Evolutionary conservation across 2,329 filamentous ascomycete genomes (phyloP).

Genomic region (Diplodia corticola): DNA sequence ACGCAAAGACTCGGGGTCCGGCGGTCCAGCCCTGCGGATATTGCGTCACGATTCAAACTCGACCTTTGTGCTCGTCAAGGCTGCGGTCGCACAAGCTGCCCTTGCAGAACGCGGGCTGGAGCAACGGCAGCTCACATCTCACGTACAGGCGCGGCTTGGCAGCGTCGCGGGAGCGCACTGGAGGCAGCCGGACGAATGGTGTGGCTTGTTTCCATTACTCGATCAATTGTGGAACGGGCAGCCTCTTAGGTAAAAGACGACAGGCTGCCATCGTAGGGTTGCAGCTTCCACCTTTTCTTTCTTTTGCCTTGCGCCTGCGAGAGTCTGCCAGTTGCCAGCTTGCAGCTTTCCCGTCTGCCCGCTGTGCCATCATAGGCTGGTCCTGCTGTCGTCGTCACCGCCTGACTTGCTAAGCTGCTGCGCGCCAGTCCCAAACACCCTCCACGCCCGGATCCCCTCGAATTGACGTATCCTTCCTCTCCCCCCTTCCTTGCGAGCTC

Average conservation of each 20-base stretch:
- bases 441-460: conserved; percentile 6
- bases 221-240: conserved; percentile 23
- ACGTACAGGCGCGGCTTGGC: not conserved
- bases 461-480: conserved; percentile 5
- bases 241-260: conserved; percentile 17
- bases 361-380: conserved; percentile 16
- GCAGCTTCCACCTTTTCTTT: conserved; percentile 5
- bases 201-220: conserved; percentile 24
- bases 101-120: not conserved
- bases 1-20: not conserved
- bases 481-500: not conserved
- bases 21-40: conserved; percentile 15
- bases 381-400: conserved; percentile 7
- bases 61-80: not conserved
- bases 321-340: not conserved
- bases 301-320: not conserved
- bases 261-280: conserved; percentile 20
- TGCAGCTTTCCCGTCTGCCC: not conserved
- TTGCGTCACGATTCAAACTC: conserved; percentile 1
- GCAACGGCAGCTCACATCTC: not conserved
- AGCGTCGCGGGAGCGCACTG: not conserved
- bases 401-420: conserved; percentile 15
- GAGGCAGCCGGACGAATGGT: conserved; percentile 14
- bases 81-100: not conserved
- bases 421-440: conserved; percentile 12